These are phyloP conservation scores for Claviceps pusilla DNA, from an alignment of 2,329 filamentous ascomycete species.

Conservation along the genomic window DNA sequence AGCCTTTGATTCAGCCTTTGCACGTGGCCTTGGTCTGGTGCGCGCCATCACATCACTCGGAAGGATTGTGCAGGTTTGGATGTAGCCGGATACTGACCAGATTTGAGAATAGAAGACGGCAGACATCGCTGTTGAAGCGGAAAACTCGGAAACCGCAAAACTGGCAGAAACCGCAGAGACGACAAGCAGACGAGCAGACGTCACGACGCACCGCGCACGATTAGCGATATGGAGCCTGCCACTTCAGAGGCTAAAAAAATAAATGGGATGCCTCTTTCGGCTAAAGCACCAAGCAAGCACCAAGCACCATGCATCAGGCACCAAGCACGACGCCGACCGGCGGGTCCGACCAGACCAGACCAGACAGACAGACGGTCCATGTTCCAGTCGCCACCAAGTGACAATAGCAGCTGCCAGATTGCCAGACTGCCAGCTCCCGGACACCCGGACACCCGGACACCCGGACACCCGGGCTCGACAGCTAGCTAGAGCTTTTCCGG, in stretches of 20 bases:
- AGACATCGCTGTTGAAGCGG: neutral
- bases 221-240: neutral
- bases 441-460: neutral
- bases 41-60: neutral
- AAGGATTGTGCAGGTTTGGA: no score
- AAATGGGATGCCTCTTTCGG: constrained; percentile 3
- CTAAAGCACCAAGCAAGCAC: neutral
- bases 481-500: constrained; percentile 5
- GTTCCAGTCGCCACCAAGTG: neutral
- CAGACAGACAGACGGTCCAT: neutral
- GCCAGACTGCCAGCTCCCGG: neutral
- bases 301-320: neutral
- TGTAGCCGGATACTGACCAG: no score
- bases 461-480: neutral
- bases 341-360: constrained; percentile 4
- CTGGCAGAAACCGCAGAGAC: neutral
- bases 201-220: neutral
- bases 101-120: neutral
- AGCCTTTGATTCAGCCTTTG: neutral
- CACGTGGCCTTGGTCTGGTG: neutral
- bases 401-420: no score
- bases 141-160: neutral
- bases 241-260: neutral
- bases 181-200: neutral
- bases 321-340: neutral